Evolutionary conservation across 2,329 filamentous ascomycete species (phyloP).

Genomic region (Pseudofabraea citricarpa): DNA sequence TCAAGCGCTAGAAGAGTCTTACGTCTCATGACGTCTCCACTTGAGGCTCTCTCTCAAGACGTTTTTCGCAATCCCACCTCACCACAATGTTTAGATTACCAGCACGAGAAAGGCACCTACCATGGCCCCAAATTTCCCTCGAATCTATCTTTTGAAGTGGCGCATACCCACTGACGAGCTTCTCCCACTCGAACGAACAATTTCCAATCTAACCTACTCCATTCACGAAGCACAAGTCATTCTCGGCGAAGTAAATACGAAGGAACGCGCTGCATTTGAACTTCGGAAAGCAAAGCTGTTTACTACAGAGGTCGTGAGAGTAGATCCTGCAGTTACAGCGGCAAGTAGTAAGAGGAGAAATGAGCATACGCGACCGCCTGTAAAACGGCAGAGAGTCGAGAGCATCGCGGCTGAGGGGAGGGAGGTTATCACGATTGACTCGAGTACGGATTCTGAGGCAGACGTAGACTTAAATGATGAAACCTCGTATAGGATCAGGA

Average conservation of each 20-base stretch:
- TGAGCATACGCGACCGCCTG: constrained; percentile 1
- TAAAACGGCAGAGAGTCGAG: constrained; percentile 24
- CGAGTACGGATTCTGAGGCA: constrained; percentile 30
- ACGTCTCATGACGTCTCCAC: no score
- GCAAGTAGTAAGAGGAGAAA: constrained; percentile 9
- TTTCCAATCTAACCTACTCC: constrained; percentile 65
- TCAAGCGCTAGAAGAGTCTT: no score
- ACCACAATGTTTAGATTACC: no score
- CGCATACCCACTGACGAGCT: constrained; percentile 49
- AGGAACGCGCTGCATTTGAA: constrained; percentile 71
- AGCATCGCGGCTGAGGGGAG: constrained; percentile 4
- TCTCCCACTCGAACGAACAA: constrained; percentile 57
- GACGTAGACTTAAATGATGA: constrained; percentile 5
- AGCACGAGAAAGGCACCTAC: no score
- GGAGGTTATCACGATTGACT: constrained; percentile 19
- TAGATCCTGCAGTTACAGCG: not conserved
- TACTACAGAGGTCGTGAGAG: not conserved
- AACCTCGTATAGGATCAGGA: not conserved
- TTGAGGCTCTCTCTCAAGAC: no score
- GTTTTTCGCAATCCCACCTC: no score
- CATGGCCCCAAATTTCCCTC: constrained; percentile 20
- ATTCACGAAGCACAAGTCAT: constrained; percentile 68
- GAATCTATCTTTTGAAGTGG: constrained; percentile 60
- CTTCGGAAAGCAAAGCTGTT: constrained; percentile 61
- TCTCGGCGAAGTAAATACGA: constrained; percentile 66